Percentiles rank a stretch among this genome's conserved stretches.
These are phyloP conservation scores for Fusarium sp. DNA, from an alignment of 2,329 filamentous ascomycete genomes.

Conservation along the genomic window DNA sequence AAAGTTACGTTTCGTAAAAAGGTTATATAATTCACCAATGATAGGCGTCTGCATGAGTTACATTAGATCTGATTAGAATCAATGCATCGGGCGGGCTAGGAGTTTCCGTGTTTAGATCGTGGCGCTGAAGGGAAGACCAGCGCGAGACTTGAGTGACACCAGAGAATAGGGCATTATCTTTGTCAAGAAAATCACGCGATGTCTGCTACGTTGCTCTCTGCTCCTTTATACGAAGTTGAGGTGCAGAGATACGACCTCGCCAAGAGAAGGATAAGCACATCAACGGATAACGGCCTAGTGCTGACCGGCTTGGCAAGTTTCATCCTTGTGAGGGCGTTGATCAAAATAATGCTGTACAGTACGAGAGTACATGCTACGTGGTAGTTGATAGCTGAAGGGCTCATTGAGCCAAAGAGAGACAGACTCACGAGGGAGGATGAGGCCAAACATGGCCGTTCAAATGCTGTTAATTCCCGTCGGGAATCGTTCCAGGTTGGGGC, in stretches of 20 bases:
- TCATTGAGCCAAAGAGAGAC: not conserved
- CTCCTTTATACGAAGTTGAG: not conserved
- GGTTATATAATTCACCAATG: not conserved
- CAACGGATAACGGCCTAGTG: conserved; percentile 12
- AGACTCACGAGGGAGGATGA: not conserved
- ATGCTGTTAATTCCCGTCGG: conserved; percentile 7
- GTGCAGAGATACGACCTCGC: not conserved
- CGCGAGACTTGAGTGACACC: not conserved
- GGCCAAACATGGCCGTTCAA: conserved; percentile 5
- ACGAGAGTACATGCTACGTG: not conserved
- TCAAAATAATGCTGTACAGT: not conserved
- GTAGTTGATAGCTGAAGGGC: not conserved
- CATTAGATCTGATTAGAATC: not conserved
- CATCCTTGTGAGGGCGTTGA: conserved; percentile 1
- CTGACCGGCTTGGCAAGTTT: conserved; percentile 27
- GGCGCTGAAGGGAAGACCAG: conserved; percentile 9
- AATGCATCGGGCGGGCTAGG: not conserved
- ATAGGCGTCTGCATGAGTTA: not conserved
- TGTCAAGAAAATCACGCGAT: not conserved
- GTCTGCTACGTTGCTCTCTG: not conserved
- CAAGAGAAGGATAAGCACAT: conserved; percentile 4
- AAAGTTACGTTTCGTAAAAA: not conserved
- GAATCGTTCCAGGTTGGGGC: not conserved
- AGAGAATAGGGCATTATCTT: not conserved
- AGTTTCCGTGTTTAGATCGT: not conserved